These are phyloP conservation scores for Pleurotus djamor DNA, from an alignment of 768 basidiomycete species.

Conservation along the genomic window DNA sequence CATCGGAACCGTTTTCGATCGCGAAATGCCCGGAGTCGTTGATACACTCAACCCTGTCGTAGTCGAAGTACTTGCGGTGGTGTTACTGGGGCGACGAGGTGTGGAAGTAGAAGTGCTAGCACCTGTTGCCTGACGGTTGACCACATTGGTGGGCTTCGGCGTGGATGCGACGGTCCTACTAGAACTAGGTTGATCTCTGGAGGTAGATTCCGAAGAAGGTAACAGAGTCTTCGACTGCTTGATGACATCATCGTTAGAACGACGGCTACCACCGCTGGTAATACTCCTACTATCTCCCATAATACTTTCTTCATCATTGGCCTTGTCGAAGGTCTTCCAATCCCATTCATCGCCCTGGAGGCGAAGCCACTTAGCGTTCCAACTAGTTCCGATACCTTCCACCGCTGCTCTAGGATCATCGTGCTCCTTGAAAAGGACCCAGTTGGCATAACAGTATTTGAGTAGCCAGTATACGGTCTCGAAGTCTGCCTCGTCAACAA, in stretches of 20 bases:
- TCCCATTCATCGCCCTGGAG: conserved; percentile 59
- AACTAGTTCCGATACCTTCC: conserved; percentile 65
- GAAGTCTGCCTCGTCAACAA: conserved; percentile 80
- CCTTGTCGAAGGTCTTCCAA: conserved; percentile 61
- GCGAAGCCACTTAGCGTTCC: conserved; percentile 58
- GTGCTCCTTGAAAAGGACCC: conserved; percentile 64
- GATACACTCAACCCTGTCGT: conserved; percentile 15
- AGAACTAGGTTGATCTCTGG: conserved; percentile 12
- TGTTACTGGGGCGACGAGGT: conserved; percentile 13
- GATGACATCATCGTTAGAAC: conserved; percentile 25
- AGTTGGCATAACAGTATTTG: conserved; percentile 76
- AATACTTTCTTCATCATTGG: conserved; percentile 28
- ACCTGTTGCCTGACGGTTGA: not conserved
- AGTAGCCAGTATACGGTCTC: conserved; percentile 78
- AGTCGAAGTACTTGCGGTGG: conserved; percentile 15
- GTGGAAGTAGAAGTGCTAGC: conserved; percentile 1
- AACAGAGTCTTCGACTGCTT: conserved; percentile 18
- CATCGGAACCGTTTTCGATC: conserved; percentile 39
- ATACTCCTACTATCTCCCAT: conserved; percentile 44
- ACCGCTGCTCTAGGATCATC: conserved; percentile 71
- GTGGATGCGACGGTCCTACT: not conserved
- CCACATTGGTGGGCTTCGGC: conserved; percentile 5
- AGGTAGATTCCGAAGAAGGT: conserved; percentile 16
- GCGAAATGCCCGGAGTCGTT: conserved; percentile 23
- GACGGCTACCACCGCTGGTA: conserved; percentile 48